A percentile compares a stretch with the other conserved stretches of the same genome.
phyloP scores from a whole-genome alignment of 1,284 basidiomycete genomes.

The Ustilago cynodontis region DNA sequence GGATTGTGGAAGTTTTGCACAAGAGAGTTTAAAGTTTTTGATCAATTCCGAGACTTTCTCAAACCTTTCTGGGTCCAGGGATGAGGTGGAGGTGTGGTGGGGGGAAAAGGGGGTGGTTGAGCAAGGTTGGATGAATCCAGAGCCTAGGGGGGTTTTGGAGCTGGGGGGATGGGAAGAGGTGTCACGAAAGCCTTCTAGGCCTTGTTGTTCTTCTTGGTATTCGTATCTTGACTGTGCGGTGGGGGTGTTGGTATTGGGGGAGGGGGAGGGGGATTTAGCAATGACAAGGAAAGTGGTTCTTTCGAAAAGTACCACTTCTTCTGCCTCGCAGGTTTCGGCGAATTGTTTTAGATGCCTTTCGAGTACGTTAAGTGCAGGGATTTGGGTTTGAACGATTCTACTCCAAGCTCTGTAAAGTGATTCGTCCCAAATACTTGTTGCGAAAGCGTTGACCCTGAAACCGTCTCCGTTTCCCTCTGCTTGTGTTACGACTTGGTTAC shows the following conservation, averaged over 20 bases:
- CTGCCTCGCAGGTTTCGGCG: conserved; percentile 85
- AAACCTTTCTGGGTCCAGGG: conserved; percentile 83
- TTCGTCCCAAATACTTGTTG: conserved; percentile 98
- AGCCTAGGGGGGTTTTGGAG: conserved; percentile 19
- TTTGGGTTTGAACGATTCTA: conserved; percentile 92
- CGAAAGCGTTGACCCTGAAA: conserved; percentile 74
- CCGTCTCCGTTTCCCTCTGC: conserved; percentile 68
- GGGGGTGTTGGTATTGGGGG: background rate
- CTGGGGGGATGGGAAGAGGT: conserved; percentile 5
- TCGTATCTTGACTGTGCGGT: background rate
- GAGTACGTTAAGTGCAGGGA: conserved; percentile 91
- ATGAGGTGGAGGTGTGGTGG: background rate
- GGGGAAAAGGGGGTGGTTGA: background rate
- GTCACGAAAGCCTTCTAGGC: conserved; percentile 50
- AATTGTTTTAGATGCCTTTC: conserved; percentile 87
- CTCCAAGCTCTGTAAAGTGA: conserved; percentile 99
- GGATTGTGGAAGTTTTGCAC: conserved; percentile 70
- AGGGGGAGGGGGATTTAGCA: conserved; percentile 66
- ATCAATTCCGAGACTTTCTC: conserved; percentile 95
- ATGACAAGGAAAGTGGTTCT: conserved; percentile 97
- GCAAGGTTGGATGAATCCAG: conserved; percentile 34
- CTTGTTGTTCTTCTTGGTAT: conserved; percentile 38
- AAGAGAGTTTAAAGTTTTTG: conserved; percentile 93
- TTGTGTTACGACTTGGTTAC: conserved; percentile 48
- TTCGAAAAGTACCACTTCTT: conserved; percentile 96